phyloP scores from a whole-genome alignment of 164 flowering plant species.

The Buxus sempervirens region DNA sequence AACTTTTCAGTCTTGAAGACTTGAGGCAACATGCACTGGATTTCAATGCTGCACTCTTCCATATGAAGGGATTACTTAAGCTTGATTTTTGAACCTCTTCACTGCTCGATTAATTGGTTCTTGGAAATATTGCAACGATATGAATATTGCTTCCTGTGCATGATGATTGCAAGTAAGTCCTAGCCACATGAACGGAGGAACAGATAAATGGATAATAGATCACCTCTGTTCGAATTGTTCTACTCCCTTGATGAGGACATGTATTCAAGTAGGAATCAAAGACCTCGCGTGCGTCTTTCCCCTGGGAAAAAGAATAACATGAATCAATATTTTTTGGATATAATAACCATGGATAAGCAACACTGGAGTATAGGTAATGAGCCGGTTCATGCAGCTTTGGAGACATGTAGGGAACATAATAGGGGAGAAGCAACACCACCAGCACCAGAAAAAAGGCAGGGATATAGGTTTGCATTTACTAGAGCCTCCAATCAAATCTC shows the following conservation, averaged over 20 bases:
- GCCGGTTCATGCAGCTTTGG: too few relatives aligned
- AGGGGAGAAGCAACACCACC: too few relatives aligned
- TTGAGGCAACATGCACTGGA: not conserved
- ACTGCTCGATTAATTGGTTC: slow-evolving; percentile 63
- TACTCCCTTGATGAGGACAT: slow-evolving; percentile 87
- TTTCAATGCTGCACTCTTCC: not conserved
- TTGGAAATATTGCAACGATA: slow-evolving; percentile 84
- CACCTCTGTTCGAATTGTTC: slow-evolving; percentile 93
- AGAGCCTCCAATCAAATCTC: too few relatives aligned
- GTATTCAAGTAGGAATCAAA: slow-evolving; percentile 68
- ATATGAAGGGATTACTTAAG: not conserved
- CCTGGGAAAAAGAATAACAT: slow-evolving; percentile 30
- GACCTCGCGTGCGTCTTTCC: slow-evolving; percentile 45
- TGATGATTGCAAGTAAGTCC: not conserved
- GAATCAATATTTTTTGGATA: too few relatives aligned
- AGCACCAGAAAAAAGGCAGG: too few relatives aligned
- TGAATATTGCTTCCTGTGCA: slow-evolving; percentile 75
- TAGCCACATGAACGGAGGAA: not conserved
- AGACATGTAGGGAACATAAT: too few relatives aligned
- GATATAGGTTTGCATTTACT: too few relatives aligned
- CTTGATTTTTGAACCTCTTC: slow-evolving; percentile 18
- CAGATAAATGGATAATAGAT: not conserved
- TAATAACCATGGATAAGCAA: too few relatives aligned
- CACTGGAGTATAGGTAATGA: too few relatives aligned
- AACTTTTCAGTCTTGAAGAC: not conserved